Conservation (phyloP, 371 early-diverging fungal genomes). For the Apophysomyces trapeziformis region DNA sequence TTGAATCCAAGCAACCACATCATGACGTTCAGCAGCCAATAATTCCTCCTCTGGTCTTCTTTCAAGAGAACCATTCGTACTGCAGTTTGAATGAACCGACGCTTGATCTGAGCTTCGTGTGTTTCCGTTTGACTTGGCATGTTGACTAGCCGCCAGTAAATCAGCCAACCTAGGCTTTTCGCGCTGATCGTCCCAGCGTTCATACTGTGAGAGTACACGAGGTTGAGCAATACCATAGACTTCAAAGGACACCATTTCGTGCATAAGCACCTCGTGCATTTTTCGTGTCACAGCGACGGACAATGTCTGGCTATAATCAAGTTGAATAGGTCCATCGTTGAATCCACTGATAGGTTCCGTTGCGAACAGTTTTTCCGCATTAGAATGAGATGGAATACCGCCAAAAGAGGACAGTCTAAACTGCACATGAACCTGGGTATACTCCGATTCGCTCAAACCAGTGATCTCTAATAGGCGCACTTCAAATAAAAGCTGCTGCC, state of each 20-base stretch:
- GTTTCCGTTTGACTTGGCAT: neutral
- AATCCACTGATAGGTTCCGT: constrained; percentile 70
- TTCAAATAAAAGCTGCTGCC: constrained; percentile 72
- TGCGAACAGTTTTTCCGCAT: constrained; percentile 65
- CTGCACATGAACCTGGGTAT: constrained; percentile 74
- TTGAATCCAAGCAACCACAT: constrained; percentile 71
- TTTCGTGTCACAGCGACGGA: constrained; percentile 51
- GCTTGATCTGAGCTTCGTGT: constrained; percentile 16
- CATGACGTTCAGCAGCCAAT: constrained; percentile 70
- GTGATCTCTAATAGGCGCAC: constrained; percentile 68
- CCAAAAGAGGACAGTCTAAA: constrained; percentile 67
- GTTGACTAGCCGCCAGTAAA: constrained; percentile 5
- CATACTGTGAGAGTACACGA: constrained; percentile 56
- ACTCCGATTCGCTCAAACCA: constrained; percentile 72
- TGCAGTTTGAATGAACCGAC: constrained; percentile 27
- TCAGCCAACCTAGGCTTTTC: constrained; percentile 23
- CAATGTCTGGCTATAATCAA: constrained; percentile 70
- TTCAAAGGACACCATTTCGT: constrained; percentile 60
- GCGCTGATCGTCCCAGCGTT: constrained; percentile 59
- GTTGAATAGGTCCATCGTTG: constrained; percentile 49
- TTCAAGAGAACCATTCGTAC: constrained; percentile 36
- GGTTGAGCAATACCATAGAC: constrained; percentile 67
- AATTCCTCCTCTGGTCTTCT: constrained; percentile 71
- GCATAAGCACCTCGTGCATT: constrained; percentile 46
- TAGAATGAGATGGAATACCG: constrained; percentile 40